phyloP scores from a whole-genome alignment of 2,329 filamentous ascomycete genomes.

The Claviceps pusilla region DNA sequence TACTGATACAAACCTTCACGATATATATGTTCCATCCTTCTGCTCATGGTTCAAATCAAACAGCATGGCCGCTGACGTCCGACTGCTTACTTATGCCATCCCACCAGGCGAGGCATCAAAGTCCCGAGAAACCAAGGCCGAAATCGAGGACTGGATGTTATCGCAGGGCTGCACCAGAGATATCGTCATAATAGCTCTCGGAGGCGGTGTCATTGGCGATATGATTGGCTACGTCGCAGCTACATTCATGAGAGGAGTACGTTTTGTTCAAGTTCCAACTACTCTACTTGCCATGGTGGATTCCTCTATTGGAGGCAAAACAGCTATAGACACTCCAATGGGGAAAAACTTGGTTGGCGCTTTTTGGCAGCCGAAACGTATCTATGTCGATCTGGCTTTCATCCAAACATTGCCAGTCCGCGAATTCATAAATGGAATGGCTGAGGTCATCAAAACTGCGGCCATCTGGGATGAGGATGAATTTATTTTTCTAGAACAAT shows the following conservation, averaged over 20 bases:
- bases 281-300: constrained; percentile 95
- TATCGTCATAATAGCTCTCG: constrained; percentile 85
- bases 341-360: constrained; percentile 93
- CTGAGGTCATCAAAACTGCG: constrained; percentile 93
- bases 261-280: constrained; percentile 91
- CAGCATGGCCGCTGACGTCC: constrained; percentile 25
- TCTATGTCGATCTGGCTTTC: constrained; percentile 89
- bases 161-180: constrained; percentile 84
- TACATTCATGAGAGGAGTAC: constrained; percentile 95
- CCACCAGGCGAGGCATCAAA: constrained; percentile 90
- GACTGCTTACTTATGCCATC: constrained; percentile 73
- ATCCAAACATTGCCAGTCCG: constrained; percentile 77
- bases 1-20: constrained; percentile 82
- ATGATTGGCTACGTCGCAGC: constrained; percentile 96
- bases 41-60: constrained; percentile 24
- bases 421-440: constrained; percentile 98
- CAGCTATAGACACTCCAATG: constrained; percentile 87
- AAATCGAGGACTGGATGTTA: constrained; percentile 96
- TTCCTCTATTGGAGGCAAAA: constrained; percentile 96
- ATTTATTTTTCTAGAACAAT: constrained; percentile 70
- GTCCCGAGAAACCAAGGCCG: constrained; percentile 79
- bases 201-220: constrained; percentile 92
- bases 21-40: constrained; percentile 70
- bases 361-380: constrained; percentile 89
- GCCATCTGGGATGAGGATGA: constrained; percentile 88